phyloP scores from a whole-genome alignment of 2,329 filamentous ascomycete species.

The Fusarium sarcochroum region DNA sequence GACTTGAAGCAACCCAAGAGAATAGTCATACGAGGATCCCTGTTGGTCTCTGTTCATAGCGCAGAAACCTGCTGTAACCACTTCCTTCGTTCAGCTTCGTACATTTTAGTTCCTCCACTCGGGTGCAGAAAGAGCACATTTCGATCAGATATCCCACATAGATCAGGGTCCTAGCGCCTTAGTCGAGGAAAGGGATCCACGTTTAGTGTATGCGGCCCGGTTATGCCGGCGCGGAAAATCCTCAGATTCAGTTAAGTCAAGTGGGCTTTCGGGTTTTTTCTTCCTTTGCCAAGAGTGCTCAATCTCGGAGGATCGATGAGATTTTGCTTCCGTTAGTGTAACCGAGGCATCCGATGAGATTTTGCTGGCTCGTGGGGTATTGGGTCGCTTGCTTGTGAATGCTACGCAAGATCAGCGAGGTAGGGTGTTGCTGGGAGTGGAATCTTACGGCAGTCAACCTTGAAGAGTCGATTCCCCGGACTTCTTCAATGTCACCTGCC shows the following conservation, averaged over 20 bases:
- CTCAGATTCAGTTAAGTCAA: background rate
- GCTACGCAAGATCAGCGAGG: background rate
- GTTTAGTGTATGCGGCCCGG: background rate
- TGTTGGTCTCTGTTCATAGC: background rate
- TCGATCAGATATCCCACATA: slow-evolving; percentile 6
- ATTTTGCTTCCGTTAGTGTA: background rate
- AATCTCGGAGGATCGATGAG: slow-evolving; percentile 6
- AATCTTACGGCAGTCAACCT: background rate
- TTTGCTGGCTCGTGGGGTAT: background rate
- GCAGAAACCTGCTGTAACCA: no score
- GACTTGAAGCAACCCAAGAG: background rate
- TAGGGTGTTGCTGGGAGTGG: slow-evolving; percentile 2
- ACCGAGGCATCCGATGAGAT: slow-evolving; percentile 14
- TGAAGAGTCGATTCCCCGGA: background rate
- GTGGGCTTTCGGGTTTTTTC: background rate
- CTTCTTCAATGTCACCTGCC: background rate
- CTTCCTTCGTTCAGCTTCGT: slow-evolving; percentile 6
- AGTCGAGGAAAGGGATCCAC: slow-evolving; percentile 3
- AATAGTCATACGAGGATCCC: background rate
- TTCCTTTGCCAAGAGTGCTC: background rate
- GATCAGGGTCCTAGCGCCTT: background rate
- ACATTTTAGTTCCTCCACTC: slow-evolving; percentile 11
- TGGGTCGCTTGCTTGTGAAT: background rate
- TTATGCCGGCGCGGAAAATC: background rate
- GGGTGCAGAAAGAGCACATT: background rate